These are phyloP conservation scores for Boletales sp. DNA, from an alignment of 768 basidiomycete species.

Conservation along the genomic window DNA sequence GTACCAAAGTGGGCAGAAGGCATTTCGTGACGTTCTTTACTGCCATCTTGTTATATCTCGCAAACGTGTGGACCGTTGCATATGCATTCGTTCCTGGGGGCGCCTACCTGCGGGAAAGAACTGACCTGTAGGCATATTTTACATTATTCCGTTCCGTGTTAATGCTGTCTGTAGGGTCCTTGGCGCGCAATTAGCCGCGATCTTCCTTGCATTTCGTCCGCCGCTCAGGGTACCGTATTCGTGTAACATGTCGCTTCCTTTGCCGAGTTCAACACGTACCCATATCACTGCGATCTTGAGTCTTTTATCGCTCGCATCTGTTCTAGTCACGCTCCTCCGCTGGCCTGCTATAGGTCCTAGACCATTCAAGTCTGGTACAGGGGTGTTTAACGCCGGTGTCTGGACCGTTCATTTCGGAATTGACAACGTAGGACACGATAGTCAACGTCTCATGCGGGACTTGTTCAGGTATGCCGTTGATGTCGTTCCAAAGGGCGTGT, in stretches of 20 bases:
- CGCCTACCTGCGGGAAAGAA: conserved; percentile 68
- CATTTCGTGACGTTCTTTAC: conserved; percentile 57
- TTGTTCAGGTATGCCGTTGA: conserved; percentile 57
- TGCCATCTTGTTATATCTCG: conserved; percentile 60
- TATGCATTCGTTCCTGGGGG: conserved; percentile 91
- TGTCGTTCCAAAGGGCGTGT: not conserved
- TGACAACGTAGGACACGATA: conserved; percentile 33
- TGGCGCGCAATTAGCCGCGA: conserved; percentile 46
- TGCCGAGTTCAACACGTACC: conserved; percentile 19
- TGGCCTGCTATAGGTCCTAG: conserved; percentile 46
- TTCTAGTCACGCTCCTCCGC: conserved; percentile 52
- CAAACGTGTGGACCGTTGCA: conserved; percentile 80
- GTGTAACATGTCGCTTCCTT: conserved; percentile 2
- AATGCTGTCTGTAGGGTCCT: conserved; percentile 42
- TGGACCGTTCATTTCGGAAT: conserved; percentile 93
- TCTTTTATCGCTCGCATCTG: conserved; percentile 42
- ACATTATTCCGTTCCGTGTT: not conserved
- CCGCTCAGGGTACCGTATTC: conserved; percentile 14
- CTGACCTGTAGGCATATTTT: conserved; percentile 54
- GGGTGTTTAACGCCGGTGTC: conserved; percentile 78
- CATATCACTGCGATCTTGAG: conserved; percentile 36
- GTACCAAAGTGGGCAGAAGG: conserved; percentile 42
- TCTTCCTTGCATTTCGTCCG: conserved; percentile 46
- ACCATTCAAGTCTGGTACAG: conserved; percentile 60
- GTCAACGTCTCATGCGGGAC: conserved; percentile 32